Conservation (phyloP, 2,329 filamentous ascomycete species). For the Lasiodiplodia citricola region DNA sequence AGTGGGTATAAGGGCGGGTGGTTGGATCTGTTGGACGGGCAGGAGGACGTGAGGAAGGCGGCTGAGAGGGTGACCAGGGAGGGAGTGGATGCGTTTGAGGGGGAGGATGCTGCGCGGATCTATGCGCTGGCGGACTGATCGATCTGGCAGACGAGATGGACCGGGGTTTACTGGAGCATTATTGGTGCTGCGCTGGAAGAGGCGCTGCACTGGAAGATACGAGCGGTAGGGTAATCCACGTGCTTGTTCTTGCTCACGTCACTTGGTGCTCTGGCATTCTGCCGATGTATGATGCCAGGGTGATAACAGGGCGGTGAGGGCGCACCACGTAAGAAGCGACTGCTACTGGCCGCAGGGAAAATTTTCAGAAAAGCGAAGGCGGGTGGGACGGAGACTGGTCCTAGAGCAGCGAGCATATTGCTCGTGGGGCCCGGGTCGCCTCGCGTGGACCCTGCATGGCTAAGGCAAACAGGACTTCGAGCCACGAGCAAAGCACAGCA, state of each 20-base stretch:
- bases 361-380: neutral
- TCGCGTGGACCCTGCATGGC: constrained; percentile 4
- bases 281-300: neutral
- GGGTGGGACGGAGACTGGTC: neutral
- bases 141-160: neutral
- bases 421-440: neutral
- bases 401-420: neutral
- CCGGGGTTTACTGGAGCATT: neutral
- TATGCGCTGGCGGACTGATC: constrained; percentile 8
- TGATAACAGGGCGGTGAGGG: neutral
- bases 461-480: neutral
- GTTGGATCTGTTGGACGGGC: constrained; percentile 60
- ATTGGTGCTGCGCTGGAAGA: neutral
- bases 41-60: constrained; percentile 52
- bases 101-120: constrained; percentile 58
- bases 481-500: neutral
- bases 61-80: constrained; percentile 53
- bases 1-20: constrained; percentile 57
- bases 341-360: neutral
- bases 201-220: neutral
- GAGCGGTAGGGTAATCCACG: neutral
- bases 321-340: neutral
- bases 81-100: constrained; percentile 54
- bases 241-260: neutral
- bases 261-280: neutral